Base-by-base conservation (phyloP, 2,329 filamentous ascomycete genomes). In the Aureobasidium vineae region DNA sequence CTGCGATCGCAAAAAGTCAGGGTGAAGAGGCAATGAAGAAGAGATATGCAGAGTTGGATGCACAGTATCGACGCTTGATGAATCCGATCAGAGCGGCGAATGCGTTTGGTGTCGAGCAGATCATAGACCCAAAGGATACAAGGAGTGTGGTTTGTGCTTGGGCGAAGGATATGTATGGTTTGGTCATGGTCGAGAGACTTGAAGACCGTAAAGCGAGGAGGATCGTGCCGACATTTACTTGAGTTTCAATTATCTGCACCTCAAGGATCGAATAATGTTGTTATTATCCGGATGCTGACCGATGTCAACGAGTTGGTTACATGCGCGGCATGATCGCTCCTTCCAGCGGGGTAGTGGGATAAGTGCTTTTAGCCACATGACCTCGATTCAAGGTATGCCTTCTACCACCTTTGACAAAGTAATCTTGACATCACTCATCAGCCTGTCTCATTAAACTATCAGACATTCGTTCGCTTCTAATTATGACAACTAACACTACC, bases 31-130 rank as follows among this genome's bases (percentile, higher is more conserved):
- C 79, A 64, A 72, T 77, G 57, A 76, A 80, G 21, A 79, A 79
- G 68, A 74, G 81, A 49, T 88, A 87, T 69, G 77, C 79, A 47
- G 83, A 86, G 71, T 70, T 89, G 38, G 83, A 88, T 52, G 80
- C 84, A 28, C 85, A 87, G 73, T 88, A 88, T 72, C 75, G 79
- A 41, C 77, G 85, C 26, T 71, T 88, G 69, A 88, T 88, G 84
- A 89, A 88, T 69, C 86, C 86, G 0, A 84, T 88, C 1, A 77
- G 86, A 19, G 88, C 85, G 4, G 86, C 86, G 15, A 87, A 88
- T 75, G 81, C 82, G 13, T 88, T 88, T 74, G 84, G 84, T 0
- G 79, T 88, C 0, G 85, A 88, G 74, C 86, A 88, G 73, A 88
- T 88, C 53, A 84, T 88, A 47, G 86, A 88, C 75, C 86, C 86